Percentiles rank a stretch among this genome's conserved stretches.
These are phyloP conservation scores for Marasmius oreades DNA, from an alignment of 1,284 basidiomycete species.

Conservation along the genomic window DNA sequence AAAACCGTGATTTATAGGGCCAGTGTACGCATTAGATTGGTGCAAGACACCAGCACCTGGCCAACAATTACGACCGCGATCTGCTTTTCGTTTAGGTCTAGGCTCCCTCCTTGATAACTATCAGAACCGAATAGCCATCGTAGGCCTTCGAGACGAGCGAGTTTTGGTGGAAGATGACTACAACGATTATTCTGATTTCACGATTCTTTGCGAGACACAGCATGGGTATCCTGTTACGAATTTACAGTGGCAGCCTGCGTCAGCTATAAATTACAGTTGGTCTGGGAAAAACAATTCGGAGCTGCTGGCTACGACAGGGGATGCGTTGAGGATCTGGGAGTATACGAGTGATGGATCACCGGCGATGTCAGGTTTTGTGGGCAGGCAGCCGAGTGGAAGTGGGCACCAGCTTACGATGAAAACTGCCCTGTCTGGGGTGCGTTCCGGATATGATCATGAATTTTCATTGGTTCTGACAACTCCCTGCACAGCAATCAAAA, in stretches of 20 bases:
- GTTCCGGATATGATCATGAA: no score
- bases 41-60: constrained; percentile 76
- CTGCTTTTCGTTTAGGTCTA: constrained; percentile 76
- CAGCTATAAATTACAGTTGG: constrained; percentile 59
- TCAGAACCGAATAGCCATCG: constrained; percentile 76
- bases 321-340: constrained; percentile 88
- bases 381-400: constrained; percentile 49
- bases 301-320: constrained; percentile 86
- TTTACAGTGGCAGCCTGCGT: constrained; percentile 79
- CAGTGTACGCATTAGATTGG: constrained; percentile 81
- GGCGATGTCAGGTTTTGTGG: constrained; percentile 66
- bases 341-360: constrained; percentile 61
- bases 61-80: constrained; percentile 67
- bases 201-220: constrained; percentile 72
- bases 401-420: constrained; percentile 62
- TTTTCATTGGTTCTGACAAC: constrained; percentile 10
- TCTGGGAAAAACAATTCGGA: constrained; percentile 65
- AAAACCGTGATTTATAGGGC: constrained; percentile 48
- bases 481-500: constrained; percentile 70
- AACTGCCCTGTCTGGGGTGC: constrained; percentile 79
- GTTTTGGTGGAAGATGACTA: constrained; percentile 81
- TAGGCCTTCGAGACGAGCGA: constrained; percentile 80
- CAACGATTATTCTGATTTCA: constrained; percentile 77
- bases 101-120: constrained; percentile 79
- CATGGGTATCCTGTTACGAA: constrained; percentile 85